Percentiles rank a stretch among this genome's conserved stretches.
Conservation (phyloP, 2,329 filamentous ascomycete genomes). For the Ophiosphaerella herpotricha region DNA sequence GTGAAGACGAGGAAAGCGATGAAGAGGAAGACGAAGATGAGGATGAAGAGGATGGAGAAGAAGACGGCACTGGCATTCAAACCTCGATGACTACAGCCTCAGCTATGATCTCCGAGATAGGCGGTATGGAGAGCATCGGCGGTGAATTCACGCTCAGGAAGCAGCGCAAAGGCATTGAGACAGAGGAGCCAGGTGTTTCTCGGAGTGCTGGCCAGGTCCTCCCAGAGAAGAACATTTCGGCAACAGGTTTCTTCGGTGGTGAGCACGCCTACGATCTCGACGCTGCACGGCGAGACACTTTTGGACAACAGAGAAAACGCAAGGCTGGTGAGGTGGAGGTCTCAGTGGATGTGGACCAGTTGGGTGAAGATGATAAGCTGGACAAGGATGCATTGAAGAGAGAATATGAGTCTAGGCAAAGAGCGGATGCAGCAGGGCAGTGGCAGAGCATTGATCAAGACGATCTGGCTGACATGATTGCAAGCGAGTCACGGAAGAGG, state of each 20-base stretch:
- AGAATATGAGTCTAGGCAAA: slow-evolving; percentile 74
- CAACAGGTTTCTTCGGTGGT: slow-evolving; percentile 94
- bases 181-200: slow-evolving; percentile 73
- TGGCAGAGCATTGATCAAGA: slow-evolving; percentile 83
- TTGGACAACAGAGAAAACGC: slow-evolving; percentile 84
- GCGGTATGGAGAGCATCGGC: slow-evolving; percentile 73
- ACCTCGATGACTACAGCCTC: slow-evolving; percentile 77
- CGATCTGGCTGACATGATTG: slow-evolving; percentile 94
- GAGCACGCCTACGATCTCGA: slow-evolving; percentile 91
- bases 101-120: slow-evolving; percentile 78
- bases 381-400: slow-evolving; percentile 81
- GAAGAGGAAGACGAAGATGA: slow-evolving; percentile 62
- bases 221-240: slow-evolving; percentile 81
- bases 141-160: slow-evolving; percentile 94
- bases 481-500: slow-evolving; percentile 86
- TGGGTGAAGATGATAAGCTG: slow-evolving; percentile 75
- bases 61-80: slow-evolving; percentile 63
- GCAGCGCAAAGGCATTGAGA: slow-evolving; percentile 77
- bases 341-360: slow-evolving; percentile 81
- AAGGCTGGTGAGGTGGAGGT: slow-evolving; percentile 96
- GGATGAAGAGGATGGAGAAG: slow-evolving; percentile 71
- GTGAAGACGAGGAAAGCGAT: slow-evolving; percentile 68
- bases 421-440: slow-evolving; percentile 63
- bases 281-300: slow-evolving; percentile 58
- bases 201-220: slow-evolving; percentile 87